Evolutionary conservation across 805 yeast genomes (phyloP), one percentile per base, ranked within the genome.

Genomic region (Diddensiella santjacobensis): DNA sequence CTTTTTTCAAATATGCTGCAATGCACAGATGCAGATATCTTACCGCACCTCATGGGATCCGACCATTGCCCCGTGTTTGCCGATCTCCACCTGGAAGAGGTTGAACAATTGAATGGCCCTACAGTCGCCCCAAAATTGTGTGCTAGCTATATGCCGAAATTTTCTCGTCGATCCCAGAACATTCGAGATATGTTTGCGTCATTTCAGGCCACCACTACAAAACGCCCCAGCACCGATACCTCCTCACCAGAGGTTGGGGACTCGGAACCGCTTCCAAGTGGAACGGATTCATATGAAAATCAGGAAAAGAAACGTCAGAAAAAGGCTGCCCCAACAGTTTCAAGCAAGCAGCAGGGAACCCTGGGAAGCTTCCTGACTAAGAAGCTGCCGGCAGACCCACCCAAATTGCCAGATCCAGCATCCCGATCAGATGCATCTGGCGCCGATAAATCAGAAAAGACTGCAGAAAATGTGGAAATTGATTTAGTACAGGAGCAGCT

Each of bases 51-150:
- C 1, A 69, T 77, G 62, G 99, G 99, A 0, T 87, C 96, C 0
- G 99, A 91, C 63, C 99, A 91, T 66, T 91, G 98, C 64, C 99
- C 99, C 0, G 79, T 88, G 0, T 88, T 64, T 59, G 74, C 88
- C 1, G 97, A 38, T 37, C 2, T 11, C 36, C 19, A 6, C 13
- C 38, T 35, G 15, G 6, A 8, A 17, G 20, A 35, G 8, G 15
- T 8, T 35, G 20, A n/a, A 8, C 17, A 35, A 35, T 8, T 10
- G 6, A 22, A 18, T 13, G 26, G 24, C 23, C 11, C 44, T 4
- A 22, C 26, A 13, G 29, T 45, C 3, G 19, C 44, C 3, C 56
- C 57, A 8, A 41, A 35, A 19, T 40, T 56, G 23, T 37, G 55
- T 18, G 40, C 58, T 8, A 26, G 38, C 8, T 42, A 44, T 35